Conservation (phyloP, 73 alveolate species). For the Paramecium octaurelia region DNA sequence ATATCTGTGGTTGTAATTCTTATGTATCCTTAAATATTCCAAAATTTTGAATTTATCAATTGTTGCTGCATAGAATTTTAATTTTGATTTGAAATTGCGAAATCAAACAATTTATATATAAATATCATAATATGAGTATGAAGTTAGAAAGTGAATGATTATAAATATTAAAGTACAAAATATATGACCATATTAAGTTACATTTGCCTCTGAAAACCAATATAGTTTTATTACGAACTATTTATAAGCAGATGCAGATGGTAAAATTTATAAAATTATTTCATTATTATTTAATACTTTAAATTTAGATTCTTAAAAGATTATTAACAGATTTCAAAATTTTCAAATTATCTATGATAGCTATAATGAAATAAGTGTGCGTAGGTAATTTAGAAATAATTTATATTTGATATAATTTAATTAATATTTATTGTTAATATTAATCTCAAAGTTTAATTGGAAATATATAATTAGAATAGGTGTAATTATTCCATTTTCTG, state of each 20-base stretch:
- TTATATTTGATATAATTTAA: background rate
- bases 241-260: background rate
- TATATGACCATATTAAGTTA: background rate
- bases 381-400: too few species aligned
- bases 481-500: background rate
- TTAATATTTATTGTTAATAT: background rate
- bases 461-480: background rate
- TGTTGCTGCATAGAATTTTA: background rate
- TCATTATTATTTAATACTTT: too few species aligned
- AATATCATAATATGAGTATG: background rate
- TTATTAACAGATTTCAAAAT: too few species aligned
- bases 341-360: too few species aligned
- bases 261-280: background rate
- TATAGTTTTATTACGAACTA: too few species aligned
- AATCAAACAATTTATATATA: background rate
- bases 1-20: background rate
- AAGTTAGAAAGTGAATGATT: background rate
- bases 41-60: too few species aligned
- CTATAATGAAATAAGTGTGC: too few species aligned
- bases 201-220: background rate
- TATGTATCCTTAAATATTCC: background rate
- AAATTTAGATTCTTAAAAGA: too few species aligned
- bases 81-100: background rate
- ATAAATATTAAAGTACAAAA: background rate
- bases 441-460: background rate